Percentiles rank a stretch among this genome's conserved stretches.
phyloP scores from a whole-genome alignment of 1,139 yeast species.

The Taiozyma sp. region DNA sequence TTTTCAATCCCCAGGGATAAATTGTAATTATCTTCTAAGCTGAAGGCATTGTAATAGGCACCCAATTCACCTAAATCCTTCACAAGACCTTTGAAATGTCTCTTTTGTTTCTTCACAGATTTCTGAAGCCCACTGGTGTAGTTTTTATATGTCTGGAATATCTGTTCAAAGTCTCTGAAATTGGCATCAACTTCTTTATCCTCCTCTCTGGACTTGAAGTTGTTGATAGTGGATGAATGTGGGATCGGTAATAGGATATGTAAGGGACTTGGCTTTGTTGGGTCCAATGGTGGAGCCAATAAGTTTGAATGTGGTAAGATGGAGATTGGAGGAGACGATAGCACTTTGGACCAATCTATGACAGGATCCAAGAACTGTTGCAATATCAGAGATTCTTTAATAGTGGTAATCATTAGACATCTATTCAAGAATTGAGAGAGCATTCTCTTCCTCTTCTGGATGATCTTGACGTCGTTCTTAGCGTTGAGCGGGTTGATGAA shows the following conservation, averaged over 20 bases:
- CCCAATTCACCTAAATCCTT: constrained; percentile 35
- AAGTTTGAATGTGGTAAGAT: constrained; percentile 46
- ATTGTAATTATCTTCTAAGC: constrained; percentile 50
- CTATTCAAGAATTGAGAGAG: constrained; percentile 73
- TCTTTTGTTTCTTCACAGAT: constrained; percentile 56
- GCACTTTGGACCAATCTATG: constrained; percentile 59
- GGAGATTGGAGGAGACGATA: constrained; percentile 52
- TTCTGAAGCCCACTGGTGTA: constrained; percentile 56
- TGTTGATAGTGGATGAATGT: constrained; percentile 23
- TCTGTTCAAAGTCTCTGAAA: constrained; percentile 50
- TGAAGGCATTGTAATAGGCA: constrained; percentile 58
- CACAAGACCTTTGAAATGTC: constrained; percentile 29
- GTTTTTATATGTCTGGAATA: constrained; percentile 57
- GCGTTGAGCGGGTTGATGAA: constrained; percentile 47
- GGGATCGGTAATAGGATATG: constrained; percentile 59
- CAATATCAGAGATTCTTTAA: constrained; percentile 55
- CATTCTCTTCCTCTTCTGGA: constrained; percentile 68
- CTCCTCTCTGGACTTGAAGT: constrained; percentile 19
- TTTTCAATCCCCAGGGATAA: constrained; percentile 55
- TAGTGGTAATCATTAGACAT: constrained; percentile 51
- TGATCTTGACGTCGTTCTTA: constrained; percentile 44
- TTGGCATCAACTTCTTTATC: constrained; percentile 26
- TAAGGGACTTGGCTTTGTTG: constrained; percentile 45
- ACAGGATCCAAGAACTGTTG: constrained; percentile 80
- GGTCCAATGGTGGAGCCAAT: constrained; percentile 49